Evolutionary conservation across 2,329 filamentous ascomycete species (phyloP), one percentile per base, ranked within the genome.

Genomic region (Alternaria sp.): DNA sequence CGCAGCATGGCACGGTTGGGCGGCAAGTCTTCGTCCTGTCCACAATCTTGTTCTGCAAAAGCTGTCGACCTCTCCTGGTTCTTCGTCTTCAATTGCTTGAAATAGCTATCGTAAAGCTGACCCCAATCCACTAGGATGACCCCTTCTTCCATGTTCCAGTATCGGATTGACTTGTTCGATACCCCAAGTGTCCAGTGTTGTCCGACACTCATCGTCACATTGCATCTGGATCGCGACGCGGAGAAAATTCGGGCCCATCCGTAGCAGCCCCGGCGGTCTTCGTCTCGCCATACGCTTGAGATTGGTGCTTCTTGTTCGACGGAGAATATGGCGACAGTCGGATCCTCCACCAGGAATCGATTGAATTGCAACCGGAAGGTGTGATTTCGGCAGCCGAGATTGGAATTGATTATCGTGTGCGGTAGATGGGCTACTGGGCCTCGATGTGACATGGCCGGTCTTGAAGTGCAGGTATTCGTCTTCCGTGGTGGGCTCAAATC

Each of bases 311-410:
- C 46, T 46, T 67, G 65, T 25, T 26, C 26, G 17, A 53, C 21
- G 13, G 65, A 67, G 40, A 67, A 67, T 2, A 67, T 62, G 4
- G 62, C 65, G n/a, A 67, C 50, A n/a, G 47, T 40, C 13, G 65
- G 57, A 17, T 67, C 56, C 44, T 65, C 65, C 6, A 53, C n/a
- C 17, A 67, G 45, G 15, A 67, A 59, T 17, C 57, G 62, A 21
- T 61, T 67, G 36, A 67, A 65, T 21, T 40, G 50, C 13, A 67
- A 40, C 12, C 46, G 52, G 23, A 53, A 57, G 9, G 28, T 57
- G 13, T 53, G 56, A 12, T 62, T 11, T 10, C 51, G 32, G 17
- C 25, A 56, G 4, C 62, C 62, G 28, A 67, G 62, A 25, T 67
- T 51, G n/a, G 58, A 62, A 15, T 45, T 59, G 28, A 65, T 53